Conservation (phyloP, 805 yeast genomes). For the Metschnikowia drakensbergensis region DNA sequence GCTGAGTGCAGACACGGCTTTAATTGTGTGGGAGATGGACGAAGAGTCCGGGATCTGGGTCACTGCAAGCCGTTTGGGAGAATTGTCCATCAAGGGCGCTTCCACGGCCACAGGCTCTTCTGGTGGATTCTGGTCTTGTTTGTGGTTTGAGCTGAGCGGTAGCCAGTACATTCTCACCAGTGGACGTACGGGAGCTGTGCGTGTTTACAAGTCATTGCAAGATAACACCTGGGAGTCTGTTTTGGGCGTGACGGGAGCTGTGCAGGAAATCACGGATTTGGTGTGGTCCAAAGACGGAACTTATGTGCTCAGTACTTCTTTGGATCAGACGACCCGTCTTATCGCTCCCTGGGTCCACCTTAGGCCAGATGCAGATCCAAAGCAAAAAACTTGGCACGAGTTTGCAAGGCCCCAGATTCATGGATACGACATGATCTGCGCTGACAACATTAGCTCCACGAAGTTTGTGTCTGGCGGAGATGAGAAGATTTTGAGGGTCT, state of each 20-base stretch:
- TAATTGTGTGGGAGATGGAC: slow-evolving; percentile 94
- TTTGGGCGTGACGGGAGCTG: slow-evolving; percentile 73
- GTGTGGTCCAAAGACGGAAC: slow-evolving; percentile 69
- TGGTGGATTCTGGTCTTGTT: slow-evolving; percentile 58
- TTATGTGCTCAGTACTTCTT: slow-evolving; percentile 70
- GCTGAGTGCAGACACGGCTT: slow-evolving; percentile 87
- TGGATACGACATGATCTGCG: slow-evolving; percentile 92
- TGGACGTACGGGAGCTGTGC: slow-evolving; percentile 91
- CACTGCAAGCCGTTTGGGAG: slow-evolving; percentile 78
- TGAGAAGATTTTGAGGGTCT: slow-evolving; percentile 85
- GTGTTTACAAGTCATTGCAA: slow-evolving; percentile 55
- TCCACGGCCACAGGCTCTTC: slow-evolving; percentile 96
- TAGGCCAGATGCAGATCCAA: slow-evolving; percentile 14
- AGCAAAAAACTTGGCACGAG: slow-evolving; percentile 66
- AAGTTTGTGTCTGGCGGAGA: slow-evolving; percentile 92
- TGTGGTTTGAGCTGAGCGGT: slow-evolving; percentile 56
- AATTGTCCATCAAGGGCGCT: slow-evolving; percentile 92
- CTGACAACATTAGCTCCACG: slow-evolving; percentile 55
- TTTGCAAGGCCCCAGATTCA: slow-evolving; percentile 97
- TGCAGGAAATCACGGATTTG: slow-evolving; percentile 68
- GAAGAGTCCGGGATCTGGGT: slow-evolving; percentile 85
- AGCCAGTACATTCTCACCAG: slow-evolving; percentile 60
- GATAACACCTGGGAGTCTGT: slow-evolving; percentile 37
- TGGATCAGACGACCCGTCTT: slow-evolving; percentile 91
- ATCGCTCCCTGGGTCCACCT: slow-evolving; percentile 57